Conservation (phyloP, 2,329 filamentous ascomycete species). For the Pseudocercospora fijiensis region DNA sequence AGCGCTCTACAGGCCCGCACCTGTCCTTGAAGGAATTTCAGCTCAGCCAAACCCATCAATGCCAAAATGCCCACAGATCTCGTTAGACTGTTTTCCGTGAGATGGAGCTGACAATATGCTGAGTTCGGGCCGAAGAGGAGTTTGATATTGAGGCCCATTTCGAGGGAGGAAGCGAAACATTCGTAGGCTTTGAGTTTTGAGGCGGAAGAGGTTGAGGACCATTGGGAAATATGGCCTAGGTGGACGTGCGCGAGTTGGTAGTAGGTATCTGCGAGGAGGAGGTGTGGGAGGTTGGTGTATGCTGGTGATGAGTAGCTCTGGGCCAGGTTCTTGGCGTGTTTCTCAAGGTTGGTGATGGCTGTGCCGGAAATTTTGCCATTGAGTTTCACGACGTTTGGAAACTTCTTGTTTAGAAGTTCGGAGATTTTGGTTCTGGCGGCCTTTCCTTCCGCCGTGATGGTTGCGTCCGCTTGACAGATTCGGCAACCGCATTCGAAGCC, state of each 20-base stretch:
- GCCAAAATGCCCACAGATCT: not conserved
- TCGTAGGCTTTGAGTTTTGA: constrained; percentile 2
- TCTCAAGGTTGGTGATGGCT: not conserved
- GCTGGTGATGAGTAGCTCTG: not conserved
- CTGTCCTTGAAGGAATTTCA: not conserved
- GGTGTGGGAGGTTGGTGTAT: not conserved
- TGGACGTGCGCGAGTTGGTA: not conserved
- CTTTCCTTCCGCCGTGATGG: not conserved
- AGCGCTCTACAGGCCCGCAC: not conserved
- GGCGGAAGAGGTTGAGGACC: not conserved
- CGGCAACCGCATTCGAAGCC: constrained; percentile 11
- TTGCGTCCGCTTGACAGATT: not conserved
- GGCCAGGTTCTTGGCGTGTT: not conserved
- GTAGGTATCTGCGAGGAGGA: not conserved
- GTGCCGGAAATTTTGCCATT: not conserved
- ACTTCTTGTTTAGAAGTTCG: not conserved
- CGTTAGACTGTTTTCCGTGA: not conserved
- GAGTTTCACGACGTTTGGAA: not conserved
- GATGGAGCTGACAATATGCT: not conserved
- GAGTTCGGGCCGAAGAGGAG: not conserved
- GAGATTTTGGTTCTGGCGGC: not conserved
- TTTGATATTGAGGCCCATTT: not conserved
- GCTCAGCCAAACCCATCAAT: constrained; percentile 1
- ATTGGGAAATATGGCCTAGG: not conserved
- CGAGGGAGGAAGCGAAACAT: not conserved